A percentile compares a stretch with the other conserved stretches of the same genome.
Conservation (phyloP, 2,329 filamentous ascomycete species). For the Diaporthe ampelina region DNA sequence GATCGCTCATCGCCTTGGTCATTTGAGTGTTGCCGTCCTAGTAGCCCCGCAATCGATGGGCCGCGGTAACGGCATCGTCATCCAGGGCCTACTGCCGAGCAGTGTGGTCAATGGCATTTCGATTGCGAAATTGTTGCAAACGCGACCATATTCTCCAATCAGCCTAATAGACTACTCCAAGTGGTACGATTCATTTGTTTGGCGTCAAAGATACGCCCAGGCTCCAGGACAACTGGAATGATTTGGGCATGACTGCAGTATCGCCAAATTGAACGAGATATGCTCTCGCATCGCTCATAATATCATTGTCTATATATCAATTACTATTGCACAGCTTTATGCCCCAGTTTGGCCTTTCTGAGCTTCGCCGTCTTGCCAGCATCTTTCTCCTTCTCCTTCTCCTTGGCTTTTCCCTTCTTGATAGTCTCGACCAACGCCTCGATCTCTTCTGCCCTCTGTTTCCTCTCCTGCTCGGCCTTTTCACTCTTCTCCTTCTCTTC, state of each 20-base stretch:
- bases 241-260: no score
- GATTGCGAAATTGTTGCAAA: not conserved
- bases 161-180: not conserved
- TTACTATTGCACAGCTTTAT: slow-evolving; percentile 38
- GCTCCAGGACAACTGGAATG: not conserved
- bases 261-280: not conserved
- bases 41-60: slow-evolving; percentile 34
- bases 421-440: slow-evolving; percentile 59
- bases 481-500: slow-evolving; percentile 53
- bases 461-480: slow-evolving; percentile 48
- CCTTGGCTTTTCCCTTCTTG: slow-evolving; percentile 57
- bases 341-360: slow-evolving; percentile 43
- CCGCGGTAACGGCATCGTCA: slow-evolving; percentile 25
- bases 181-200: no score
- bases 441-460: slow-evolving; percentile 49
- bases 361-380: slow-evolving; percentile 50
- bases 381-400: slow-evolving; percentile 49
- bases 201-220: not conserved
- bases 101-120: not conserved
- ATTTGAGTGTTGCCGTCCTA: slow-evolving; percentile 16
- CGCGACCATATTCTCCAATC: not conserved
- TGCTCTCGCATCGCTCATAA: not conserved
- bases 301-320: slow-evolving; percentile 39
- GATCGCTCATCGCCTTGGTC: not conserved
- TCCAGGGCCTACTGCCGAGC: not conserved